Percentiles rank a stretch among this genome's conserved stretches.
phyloP scores from a whole-genome alignment of 148 eudicot species.

The Cornus suecica region DNA sequence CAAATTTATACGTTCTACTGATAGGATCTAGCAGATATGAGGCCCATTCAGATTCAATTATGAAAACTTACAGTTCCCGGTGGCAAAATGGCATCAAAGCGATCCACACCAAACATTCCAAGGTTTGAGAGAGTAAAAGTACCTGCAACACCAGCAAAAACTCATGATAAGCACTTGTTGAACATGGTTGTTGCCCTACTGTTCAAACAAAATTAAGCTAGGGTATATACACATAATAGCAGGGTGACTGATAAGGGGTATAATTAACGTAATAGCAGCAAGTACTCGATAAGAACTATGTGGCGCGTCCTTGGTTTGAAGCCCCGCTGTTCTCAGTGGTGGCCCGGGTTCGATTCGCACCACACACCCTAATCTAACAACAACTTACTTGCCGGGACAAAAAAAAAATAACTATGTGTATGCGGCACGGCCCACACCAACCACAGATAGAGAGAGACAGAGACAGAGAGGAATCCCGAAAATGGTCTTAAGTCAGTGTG shows the following conservation, averaged over 20 bases:
- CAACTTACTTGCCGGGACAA: too few species aligned
- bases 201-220: neutral
- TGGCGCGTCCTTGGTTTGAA: too few species aligned
- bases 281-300: too few species aligned
- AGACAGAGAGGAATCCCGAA: too few species aligned
- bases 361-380: too few species aligned
- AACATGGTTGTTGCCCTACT: neutral
- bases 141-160: slow-evolving; percentile 43
- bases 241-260: neutral
- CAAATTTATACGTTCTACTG: neutral
- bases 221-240: neutral
- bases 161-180: slow-evolving; percentile 1
- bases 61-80: slow-evolving; percentile 84
- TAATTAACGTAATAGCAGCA: too few species aligned
- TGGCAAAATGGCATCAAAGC: slow-evolving; percentile 96
- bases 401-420: too few species aligned
- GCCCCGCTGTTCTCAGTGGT: too few species aligned
- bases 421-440: too few species aligned
- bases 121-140: slow-evolving; percentile 96
- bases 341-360: too few species aligned
- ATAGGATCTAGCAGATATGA: neutral
- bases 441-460: too few species aligned
- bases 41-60: slow-evolving; percentile 1
- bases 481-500: too few species aligned
- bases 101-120: slow-evolving; percentile 95